phyloP scores from a whole-genome alignment of 73 alveolate species.

The Paramecium tetraurelia region DNA sequence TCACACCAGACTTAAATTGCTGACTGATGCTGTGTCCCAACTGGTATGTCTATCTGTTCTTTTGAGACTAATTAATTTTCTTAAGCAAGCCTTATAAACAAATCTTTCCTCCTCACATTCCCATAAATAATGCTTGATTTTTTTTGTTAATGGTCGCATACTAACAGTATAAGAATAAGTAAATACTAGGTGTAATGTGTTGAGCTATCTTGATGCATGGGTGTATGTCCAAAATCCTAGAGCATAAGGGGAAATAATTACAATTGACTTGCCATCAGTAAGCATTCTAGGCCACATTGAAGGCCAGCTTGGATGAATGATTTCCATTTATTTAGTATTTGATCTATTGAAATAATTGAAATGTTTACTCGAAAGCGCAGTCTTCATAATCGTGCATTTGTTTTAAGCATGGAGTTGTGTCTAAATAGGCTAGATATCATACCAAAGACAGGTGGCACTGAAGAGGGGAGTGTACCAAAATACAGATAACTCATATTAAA shows the following conservation, averaged over 20 bases:
- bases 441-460: conserved; percentile 67
- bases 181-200: conserved; percentile 51
- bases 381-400: conserved; percentile 88
- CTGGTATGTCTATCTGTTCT: conserved; percentile 77
- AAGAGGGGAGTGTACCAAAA: conserved; percentile 50
- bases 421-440: not conserved
- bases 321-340: conserved; percentile 56
- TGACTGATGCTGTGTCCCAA: conserved; percentile 86
- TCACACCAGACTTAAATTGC: conserved; percentile 74
- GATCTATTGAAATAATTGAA: not conserved
- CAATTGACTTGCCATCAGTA: conserved; percentile 66
- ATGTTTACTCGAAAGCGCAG: conserved; percentile 80
- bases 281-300: conserved; percentile 71
- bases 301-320: conserved; percentile 72
- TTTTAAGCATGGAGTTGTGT: conserved; percentile 74
- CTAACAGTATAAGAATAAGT: not conserved
- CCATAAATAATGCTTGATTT: conserved; percentile 77
- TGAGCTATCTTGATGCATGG: conserved; percentile 60
- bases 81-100: conserved; percentile 84
- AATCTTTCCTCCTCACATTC: conserved; percentile 94
- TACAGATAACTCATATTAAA: conserved; percentile 50
- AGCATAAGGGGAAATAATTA: not conserved
- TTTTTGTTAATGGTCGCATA: conserved; percentile 67
- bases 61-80: conserved; percentile 73
- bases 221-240: conserved; percentile 48